phyloP scores from a whole-genome alignment of 2,329 filamentous ascomycete genomes.

The Emmonsia crescens region DNA sequence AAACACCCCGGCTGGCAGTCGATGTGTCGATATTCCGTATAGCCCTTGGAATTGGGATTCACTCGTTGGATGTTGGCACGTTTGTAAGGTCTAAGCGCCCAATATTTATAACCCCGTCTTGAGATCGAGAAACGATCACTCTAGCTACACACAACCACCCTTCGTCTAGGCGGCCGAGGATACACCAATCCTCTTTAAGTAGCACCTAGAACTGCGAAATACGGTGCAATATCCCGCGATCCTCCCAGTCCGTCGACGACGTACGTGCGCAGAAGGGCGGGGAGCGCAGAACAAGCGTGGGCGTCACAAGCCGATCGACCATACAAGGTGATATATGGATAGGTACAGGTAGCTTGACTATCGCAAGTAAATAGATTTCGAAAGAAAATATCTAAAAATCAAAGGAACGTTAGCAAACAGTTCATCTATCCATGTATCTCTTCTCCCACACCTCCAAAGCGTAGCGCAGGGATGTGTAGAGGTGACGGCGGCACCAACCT shows the following conservation, averaged over 20 bases:
- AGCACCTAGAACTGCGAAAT: neutral
- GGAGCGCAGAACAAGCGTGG: no score
- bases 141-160: neutral
- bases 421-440: no score
- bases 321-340: neutral
- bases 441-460: no score
- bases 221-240: neutral
- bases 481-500: no score
- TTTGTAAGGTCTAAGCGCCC: no score
- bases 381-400: neutral
- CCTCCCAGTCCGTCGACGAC: neutral
- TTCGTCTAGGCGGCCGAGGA: neutral
- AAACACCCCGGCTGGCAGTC: no score
- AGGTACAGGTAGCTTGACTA: neutral
- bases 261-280: neutral
- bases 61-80: neutral
- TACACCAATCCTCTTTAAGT: neutral
- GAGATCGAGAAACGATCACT: neutral
- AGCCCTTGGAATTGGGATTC: neutral
- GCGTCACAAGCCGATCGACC: neutral
- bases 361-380: neutral
- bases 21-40: neutral
- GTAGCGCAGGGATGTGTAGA: no score
- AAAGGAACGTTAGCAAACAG: neutral
- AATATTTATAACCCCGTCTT: neutral